Evolutionary conservation across 2,329 filamentous ascomycete genomes (phyloP), one percentile per base, ranked within the genome.

Genomic region (Xylariaceae sp.): DNA sequence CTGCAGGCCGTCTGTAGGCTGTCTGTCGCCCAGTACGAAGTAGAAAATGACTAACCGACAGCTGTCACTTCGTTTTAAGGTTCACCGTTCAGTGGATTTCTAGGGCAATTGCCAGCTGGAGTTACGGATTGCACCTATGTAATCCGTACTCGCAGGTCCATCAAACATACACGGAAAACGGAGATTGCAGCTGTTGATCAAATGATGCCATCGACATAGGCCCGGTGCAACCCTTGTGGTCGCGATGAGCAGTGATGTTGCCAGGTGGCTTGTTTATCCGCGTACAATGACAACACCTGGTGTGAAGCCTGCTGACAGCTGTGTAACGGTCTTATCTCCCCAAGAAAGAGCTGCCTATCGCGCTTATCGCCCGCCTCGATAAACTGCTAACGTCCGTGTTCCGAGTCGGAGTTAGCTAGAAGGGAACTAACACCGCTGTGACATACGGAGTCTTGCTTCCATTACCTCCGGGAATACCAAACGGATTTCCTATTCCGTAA

Each of bases 211-310:
- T 30, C 23, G 4, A 30, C 23, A 30, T 4, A 5, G 23, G 23
- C 23, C 23, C 23, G 23, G 23, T 30, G 23, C 23, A 30, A 30
- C 23, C 23, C 23, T 30, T 30, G 37, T 51, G 49, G 47, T 55
- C 18, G 37, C 45, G 23, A 54, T 47, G 51, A 35, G 18, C 53
- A 62, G 50, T 53, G 45, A 62, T 58, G 55, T 60, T 67, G 66
- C 65, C 67, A 69, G 61, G 57, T 69, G 66, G 63, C 64, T 69
- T 65, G 66, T 65, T 66, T 65, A 64, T 65, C 62, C 62, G 58
- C 64, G 66, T 61, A 60, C 55, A 49, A 37, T 34, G 49, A 15
- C 65, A 60, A 61, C 56, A 51, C 13, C n/a, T 39, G 48, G 48
- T 51, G 42, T 37, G 6, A 39, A 53, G 44, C 15, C 56, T 59